Conservation (phyloP, 768 basidiomycete species). For the Dacryopinax spathularia region DNA sequence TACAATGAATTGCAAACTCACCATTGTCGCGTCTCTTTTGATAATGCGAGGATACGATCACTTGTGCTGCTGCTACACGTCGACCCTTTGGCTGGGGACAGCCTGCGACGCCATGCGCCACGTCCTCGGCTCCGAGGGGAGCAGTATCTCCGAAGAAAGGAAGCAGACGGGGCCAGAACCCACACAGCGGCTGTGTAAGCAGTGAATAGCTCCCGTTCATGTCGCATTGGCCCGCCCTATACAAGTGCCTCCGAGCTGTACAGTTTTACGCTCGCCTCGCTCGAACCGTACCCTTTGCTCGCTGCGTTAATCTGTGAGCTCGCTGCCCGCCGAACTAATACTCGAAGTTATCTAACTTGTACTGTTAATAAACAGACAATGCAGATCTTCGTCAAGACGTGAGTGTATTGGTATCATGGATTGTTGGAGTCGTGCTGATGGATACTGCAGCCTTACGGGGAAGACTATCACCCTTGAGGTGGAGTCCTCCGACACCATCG, state of each 20-base stretch:
- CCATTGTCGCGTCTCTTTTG: neutral
- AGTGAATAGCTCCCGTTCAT: neutral
- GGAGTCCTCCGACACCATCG: conserved; percentile 91
- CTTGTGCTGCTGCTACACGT: neutral
- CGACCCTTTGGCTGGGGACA: neutral
- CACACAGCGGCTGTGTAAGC: neutral
- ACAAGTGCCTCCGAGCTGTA: neutral
- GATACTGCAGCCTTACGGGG: conserved; percentile 65
- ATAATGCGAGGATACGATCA: neutral
- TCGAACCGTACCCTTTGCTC: neutral
- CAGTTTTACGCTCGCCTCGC: neutral
- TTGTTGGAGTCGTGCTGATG: neutral
- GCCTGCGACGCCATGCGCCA: neutral
- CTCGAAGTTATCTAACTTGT: neutral
- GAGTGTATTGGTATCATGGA: neutral
- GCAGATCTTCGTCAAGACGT: conserved; percentile 56
- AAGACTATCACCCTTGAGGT: conserved; percentile 99
- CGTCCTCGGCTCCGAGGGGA: neutral
- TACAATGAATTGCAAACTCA: too few relatives aligned
- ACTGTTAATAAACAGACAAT: conserved; percentile 20
- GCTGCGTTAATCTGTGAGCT: neutral
- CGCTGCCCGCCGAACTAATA: neutral
- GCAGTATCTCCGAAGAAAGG: neutral
- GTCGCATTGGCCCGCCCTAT: neutral
- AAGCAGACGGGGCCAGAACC: neutral